phyloP scores from a whole-genome alignment of 768 basidiomycete genomes.

The Calocybe cyanea region DNA sequence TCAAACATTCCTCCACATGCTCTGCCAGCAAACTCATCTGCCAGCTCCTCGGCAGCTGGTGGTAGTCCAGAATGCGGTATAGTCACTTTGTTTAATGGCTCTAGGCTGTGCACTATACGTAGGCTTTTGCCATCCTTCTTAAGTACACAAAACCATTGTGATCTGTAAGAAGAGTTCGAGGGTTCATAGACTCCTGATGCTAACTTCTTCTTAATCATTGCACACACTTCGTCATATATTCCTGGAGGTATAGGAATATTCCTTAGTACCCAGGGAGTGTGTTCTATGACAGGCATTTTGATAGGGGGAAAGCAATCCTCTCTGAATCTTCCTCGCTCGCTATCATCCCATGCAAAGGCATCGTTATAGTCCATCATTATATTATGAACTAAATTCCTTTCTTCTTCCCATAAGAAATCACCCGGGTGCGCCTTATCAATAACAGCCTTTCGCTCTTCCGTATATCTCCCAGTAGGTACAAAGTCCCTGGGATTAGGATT shows the following conservation, averaged over 20 bases:
- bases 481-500: too few relatives aligned
- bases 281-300: slow-evolving; percentile 23
- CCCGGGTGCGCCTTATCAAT: too few relatives aligned
- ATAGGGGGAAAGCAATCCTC: slow-evolving; percentile 22
- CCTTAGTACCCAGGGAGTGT: slow-evolving; percentile 26
- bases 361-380: slow-evolving; percentile 18
- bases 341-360: slow-evolving; percentile 27
- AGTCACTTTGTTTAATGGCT: slow-evolving; percentile 32
- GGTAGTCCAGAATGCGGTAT: slow-evolving; percentile 31
- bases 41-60: slow-evolving; percentile 32
- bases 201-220: slow-evolving; percentile 24
- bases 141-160: slow-evolving; percentile 33
- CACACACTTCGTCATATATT: slow-evolving; percentile 19
- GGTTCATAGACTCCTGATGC: slow-evolving; percentile 26
- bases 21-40: slow-evolving; percentile 25
- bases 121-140: slow-evolving; percentile 30
- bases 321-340: slow-evolving; percentile 16
- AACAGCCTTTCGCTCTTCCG: too few relatives aligned
- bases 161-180: slow-evolving; percentile 32
- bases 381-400: background rate
- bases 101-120: slow-evolving; percentile 33
- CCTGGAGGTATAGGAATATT: slow-evolving; percentile 31
- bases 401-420: slow-evolving; percentile 19
- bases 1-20: too few relatives aligned
- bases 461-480: too few relatives aligned